phyloP scores from a whole-genome alignment of 2,329 filamentous ascomycete genomes.

The Phyllosticta citribraziliensis region DNA sequence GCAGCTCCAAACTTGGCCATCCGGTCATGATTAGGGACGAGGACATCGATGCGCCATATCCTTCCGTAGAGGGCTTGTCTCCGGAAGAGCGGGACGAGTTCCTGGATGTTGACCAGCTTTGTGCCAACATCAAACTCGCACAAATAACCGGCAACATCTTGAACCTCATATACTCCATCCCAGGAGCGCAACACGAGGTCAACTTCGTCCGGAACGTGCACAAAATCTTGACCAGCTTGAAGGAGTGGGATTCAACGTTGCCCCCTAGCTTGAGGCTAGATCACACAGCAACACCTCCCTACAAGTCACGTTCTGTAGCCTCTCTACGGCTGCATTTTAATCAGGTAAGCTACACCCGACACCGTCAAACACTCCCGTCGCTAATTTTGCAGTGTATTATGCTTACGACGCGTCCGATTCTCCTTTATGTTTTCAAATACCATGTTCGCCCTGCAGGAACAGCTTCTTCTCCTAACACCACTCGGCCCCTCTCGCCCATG shows the following conservation, averaged over 20 bases:
- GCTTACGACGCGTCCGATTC: conserved; percentile 29
- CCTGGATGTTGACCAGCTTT: conserved; percentile 27
- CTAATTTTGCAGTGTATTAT: conserved; percentile 27
- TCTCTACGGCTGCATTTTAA: conserved; percentile 9
- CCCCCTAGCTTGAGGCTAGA: conserved; percentile 25
- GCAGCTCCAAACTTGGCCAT: conserved; percentile 40
- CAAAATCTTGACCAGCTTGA: conserved; percentile 29
- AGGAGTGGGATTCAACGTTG: conserved; percentile 29
- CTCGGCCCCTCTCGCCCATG: conserved; percentile 18
- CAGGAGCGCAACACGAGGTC: conserved; percentile 12
- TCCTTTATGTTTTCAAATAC: conserved; percentile 29
- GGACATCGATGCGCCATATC: conserved; percentile 35
- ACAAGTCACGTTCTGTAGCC: conserved; percentile 5
- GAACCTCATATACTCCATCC: conserved; percentile 17
- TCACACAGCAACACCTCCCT: conserved; percentile 20
- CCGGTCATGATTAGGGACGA: conserved; percentile 40
- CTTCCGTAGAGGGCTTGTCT: conserved; percentile 22
- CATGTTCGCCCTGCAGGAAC: conserved; percentile 8
- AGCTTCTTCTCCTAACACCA: conserved; percentile 5
- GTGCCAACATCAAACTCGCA: conserved; percentile 29
- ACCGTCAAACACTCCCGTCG: neutral
- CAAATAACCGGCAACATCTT: conserved; percentile 29
- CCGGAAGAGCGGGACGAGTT: conserved; percentile 28
- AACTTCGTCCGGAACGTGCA: conserved; percentile 28
- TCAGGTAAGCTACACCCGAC: conserved; percentile 1